phyloP scores from a whole-genome alignment of 2,329 filamentous ascomycete genomes.

The Cercospora janseana region DNA sequence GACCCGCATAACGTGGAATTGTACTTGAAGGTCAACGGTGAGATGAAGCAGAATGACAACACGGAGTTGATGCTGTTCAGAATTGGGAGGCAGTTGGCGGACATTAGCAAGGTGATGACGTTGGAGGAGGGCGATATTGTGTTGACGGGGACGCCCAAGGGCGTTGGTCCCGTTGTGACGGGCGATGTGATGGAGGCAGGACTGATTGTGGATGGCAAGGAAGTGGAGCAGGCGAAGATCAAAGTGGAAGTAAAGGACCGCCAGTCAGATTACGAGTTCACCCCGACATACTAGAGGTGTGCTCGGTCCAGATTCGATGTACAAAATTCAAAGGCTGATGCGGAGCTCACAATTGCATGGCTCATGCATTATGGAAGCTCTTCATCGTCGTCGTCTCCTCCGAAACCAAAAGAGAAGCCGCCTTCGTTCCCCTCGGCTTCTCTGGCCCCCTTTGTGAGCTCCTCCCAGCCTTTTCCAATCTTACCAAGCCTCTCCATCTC shows the following conservation, averaged over 20 bases:
- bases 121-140: constrained; percentile 89
- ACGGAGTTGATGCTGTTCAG: constrained; percentile 93
- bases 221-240: constrained; percentile 79
- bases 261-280: constrained; percentile 72
- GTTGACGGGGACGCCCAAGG: constrained; percentile 95
- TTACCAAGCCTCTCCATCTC: constrained; percentile 62
- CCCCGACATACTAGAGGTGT: constrained; percentile 45
- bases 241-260: constrained; percentile 81
- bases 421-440: constrained; percentile 46
- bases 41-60: constrained; percentile 76
- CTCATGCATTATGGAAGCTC: constrained; percentile 27
- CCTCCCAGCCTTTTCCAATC: constrained; percentile 82
- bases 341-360: not conserved
- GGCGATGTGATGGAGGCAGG: constrained; percentile 87
- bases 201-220: constrained; percentile 73
- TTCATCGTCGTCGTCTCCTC: constrained; percentile 49
- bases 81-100: constrained; percentile 81
- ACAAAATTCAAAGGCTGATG: not conserved
- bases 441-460: constrained; percentile 61
- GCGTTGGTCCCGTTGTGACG: constrained; percentile 79
- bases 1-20: constrained; percentile 88
- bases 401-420: constrained; percentile 63
- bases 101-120: constrained; percentile 94
- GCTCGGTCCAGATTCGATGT: not conserved
- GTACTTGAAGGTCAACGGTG: constrained; percentile 78